Base-by-base conservation (phyloP, 1,284 basidiomycete species). In the Stygiomarasmius scandens region DNA sequence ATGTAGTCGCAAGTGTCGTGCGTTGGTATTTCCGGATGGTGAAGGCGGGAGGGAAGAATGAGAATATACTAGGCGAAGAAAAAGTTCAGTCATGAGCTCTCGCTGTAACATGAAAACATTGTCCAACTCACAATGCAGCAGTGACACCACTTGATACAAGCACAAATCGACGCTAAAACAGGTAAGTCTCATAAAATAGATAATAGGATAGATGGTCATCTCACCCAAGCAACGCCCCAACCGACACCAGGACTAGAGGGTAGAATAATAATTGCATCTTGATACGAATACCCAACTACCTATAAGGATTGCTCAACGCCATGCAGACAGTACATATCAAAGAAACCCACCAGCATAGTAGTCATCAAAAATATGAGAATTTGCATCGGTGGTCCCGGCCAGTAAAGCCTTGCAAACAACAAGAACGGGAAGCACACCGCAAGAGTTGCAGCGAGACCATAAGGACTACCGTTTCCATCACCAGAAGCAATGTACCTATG, bases 281-380 rank as follows among this genome's bases (percentile, higher is more conserved):
- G 80, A 71, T 87, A 90, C 14, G 87, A 90, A 68, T 87, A 92
- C 1, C 90, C 91, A 46, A 92, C 67, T 0, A 92, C 78, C 87
- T 88, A 55, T 41, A 43, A 1, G 29, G 12, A 43, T 12, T n/a
- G n/a, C n/a, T n/a, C n/a, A n/a, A n/a, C n/a, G n/a, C n/a, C n/a
- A n/a, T n/a, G n/a, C n/a, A n/a, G n/a, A n/a, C n/a, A n/a, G n/a
- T n/a, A n/a, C n/a, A n/a, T n/a, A n/a, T n/a, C 9, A 20, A 41
- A 36, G n/a, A 3, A 34, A 73, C 74, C 41, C 56, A 89, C 90
- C 68, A 93, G 70, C 29, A 78, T 79, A 14, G 81, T 71, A 0
- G 92, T 93, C 1, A 94, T 85, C 57, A 87, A 85, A 60, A 89
- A 85, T 51, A 96, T 86, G 52, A 93, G 78, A 55, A 86, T 85